Evolutionary conservation across 2,329 filamentous ascomycete genomes (phyloP).

Genomic region (Beauveria sp.): DNA sequence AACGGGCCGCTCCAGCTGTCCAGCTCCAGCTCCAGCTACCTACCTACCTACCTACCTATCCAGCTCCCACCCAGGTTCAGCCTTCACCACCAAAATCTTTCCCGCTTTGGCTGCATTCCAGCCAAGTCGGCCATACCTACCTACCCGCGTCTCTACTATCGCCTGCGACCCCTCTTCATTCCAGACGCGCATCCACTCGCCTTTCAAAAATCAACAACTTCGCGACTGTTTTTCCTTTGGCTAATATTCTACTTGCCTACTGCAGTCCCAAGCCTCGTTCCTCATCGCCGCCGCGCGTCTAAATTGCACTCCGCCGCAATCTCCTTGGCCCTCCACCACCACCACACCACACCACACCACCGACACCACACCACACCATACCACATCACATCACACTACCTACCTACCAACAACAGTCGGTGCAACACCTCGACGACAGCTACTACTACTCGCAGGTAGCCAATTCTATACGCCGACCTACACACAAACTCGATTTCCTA

Average conservation of each 20-base stretch:
- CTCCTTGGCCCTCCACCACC: not conserved
- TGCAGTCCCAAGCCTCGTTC: not conserved
- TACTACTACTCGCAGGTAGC: not conserved
- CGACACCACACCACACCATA: not conserved
- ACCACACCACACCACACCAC: not conserved
- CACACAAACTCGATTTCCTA: not conserved
- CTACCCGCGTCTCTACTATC: not conserved
- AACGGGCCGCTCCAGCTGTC: not conserved
- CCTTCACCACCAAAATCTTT: not conserved
- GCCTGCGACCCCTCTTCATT: slow-evolving; percentile 5
- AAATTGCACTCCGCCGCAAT: slow-evolving; percentile 7
- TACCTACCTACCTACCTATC: not conserved
- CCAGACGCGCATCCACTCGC: slow-evolving; percentile 9
- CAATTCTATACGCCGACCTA: not conserved
- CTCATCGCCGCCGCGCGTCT: slow-evolving; percentile 1
- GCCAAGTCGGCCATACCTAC: not conserved
- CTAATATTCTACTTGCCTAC: not conserved
- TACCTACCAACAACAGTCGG: not conserved
- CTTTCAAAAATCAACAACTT: slow-evolving; percentile 6
- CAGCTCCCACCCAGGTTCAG: not conserved
- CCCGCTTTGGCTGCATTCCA: slow-evolving; percentile 4
- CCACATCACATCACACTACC: not conserved
- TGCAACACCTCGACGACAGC: slow-evolving; percentile 2
- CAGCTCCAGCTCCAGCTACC: no score
- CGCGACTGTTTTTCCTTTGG: not conserved